phyloP scores from a whole-genome alignment of 352 stramenopile genomes.

The Pythium scleroteichum region DNA sequence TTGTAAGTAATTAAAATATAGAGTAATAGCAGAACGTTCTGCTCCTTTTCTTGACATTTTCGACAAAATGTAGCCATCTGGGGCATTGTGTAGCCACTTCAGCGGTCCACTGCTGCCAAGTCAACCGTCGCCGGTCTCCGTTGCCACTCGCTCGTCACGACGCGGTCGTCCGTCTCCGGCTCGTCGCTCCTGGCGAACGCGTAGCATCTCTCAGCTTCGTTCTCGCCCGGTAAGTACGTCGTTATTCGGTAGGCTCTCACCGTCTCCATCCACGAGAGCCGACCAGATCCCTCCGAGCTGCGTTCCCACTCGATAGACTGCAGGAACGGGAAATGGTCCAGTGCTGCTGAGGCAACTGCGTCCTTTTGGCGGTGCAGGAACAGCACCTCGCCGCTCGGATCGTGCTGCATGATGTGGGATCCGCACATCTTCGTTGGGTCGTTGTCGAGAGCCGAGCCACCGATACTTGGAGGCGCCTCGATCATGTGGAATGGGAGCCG shows the following conservation, averaged over 20 bases:
- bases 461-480: constrained; percentile 13
- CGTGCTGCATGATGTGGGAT: constrained; percentile 29
- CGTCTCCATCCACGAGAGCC: not conserved
- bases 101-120: too few species aligned
- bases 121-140: too few species aligned
- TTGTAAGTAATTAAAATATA: too few species aligned
- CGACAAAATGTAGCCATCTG: constrained; percentile 22
- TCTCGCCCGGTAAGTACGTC: not conserved
- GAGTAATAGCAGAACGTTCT: too few species aligned
- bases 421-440: constrained; percentile 23
- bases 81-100: constrained; percentile 5
- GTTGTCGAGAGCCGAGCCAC: not conserved
- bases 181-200: not conserved
- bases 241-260: constrained; percentile 4
- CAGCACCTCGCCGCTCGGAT: constrained; percentile 18
- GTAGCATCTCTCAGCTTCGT: constrained; percentile 11
- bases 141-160: constrained; percentile 1
- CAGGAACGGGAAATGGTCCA: constrained; percentile 4
- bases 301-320: constrained; percentile 10
- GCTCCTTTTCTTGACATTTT: constrained; percentile 20
- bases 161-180: not conserved
- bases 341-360: not conserved
- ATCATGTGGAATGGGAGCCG: constrained; percentile 27
- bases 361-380: constrained; percentile 27
- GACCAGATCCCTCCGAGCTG: not conserved